These are phyloP conservation scores for Clathrospora elynae DNA, from an alignment of 2,329 filamentous ascomycete species.

Conservation along the genomic window DNA sequence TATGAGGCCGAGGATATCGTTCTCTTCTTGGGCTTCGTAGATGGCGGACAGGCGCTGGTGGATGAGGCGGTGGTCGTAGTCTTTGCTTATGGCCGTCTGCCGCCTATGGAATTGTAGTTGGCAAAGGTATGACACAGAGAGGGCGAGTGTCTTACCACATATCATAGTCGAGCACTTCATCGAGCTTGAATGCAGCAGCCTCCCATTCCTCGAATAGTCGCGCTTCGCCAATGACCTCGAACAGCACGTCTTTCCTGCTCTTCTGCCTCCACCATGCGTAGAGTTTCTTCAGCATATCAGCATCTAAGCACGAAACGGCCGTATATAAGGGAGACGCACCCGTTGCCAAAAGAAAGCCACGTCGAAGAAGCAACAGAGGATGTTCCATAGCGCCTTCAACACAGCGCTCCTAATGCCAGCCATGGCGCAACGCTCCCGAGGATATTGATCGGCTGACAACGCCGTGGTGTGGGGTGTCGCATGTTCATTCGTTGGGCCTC, in stretches of 20 bases:
- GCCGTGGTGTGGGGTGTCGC: constrained; percentile 27
- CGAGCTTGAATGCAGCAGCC: constrained; percentile 79
- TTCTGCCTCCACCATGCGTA: constrained; percentile 69
- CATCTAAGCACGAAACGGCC: constrained; percentile 2
- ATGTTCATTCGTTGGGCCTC: constrained; percentile 33
- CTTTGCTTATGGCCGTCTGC: constrained; percentile 76
- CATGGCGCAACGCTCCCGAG: constrained; percentile 28
- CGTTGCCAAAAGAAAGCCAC: constrained; percentile 50
- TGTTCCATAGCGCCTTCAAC: constrained; percentile 27
- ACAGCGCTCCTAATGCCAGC: constrained; percentile 16
- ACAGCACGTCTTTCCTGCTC: constrained; percentile 67
- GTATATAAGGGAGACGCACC: constrained; percentile 33
- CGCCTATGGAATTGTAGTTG: constrained; percentile 62
- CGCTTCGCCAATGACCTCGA: constrained; percentile 68
- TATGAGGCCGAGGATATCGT: constrained; percentile 74
- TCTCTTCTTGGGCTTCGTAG: constrained; percentile 69
- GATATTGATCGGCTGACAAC: constrained; percentile 19
- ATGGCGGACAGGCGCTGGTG: constrained; percentile 75
- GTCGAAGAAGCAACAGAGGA: constrained; percentile 44
- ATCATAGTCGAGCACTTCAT: constrained; percentile 79
- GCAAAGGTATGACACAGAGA: constrained; percentile 3
- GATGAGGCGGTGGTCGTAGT: constrained; percentile 88
- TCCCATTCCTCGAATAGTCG: constrained; percentile 84
- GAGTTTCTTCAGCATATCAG: constrained; percentile 63
- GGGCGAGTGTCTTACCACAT: constrained; percentile 63